These are phyloP conservation scores for Linum usitatissimum DNA, from an alignment of 345 rosid species.

Conservation along the genomic window DNA sequence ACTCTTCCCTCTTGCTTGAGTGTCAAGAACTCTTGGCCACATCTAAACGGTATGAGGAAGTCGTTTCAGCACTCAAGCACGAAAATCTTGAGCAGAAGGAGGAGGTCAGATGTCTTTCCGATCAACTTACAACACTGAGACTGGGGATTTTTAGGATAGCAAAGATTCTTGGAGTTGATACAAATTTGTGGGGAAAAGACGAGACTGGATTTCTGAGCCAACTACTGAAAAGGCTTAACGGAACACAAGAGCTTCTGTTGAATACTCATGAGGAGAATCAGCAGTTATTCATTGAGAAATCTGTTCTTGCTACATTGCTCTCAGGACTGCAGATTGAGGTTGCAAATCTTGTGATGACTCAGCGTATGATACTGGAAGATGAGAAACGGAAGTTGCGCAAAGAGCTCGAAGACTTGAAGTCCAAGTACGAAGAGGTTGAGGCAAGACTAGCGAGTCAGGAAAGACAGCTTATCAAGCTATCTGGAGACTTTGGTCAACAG, in stretches of 20 bases:
- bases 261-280: conserved; percentile 51
- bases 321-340: conserved; percentile 54
- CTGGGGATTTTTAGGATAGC: conserved; percentile 41
- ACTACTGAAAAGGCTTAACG: conserved; percentile 39
- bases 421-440: conserved; percentile 49
- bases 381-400: conserved; percentile 36
- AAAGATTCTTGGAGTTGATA: conserved; percentile 37
- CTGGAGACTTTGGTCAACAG: conserved; percentile 39
- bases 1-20: conserved; percentile 42
- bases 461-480: conserved; percentile 40
- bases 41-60: conserved; percentile 46
- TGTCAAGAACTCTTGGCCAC: conserved; percentile 42
- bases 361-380: conserved; percentile 23
- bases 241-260: conserved; percentile 41
- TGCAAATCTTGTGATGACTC: conserved; percentile 32
- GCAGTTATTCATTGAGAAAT: conserved; percentile 38
- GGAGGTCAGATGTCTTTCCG: conserved; percentile 45
- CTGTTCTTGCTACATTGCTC: conserved; percentile 51
- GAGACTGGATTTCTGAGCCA: conserved; percentile 26
- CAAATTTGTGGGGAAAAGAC: conserved; percentile 21
- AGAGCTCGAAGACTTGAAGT: conserved; percentile 42
- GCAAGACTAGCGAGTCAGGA: conserved; percentile 33
- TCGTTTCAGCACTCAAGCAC: conserved; percentile 41
- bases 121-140: conserved; percentile 41
- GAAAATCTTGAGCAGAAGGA: conserved; percentile 41